Evolutionary conservation across 2,329 filamentous ascomycete genomes (phyloP), one percentile per base, ranked within the genome.

Genomic region (Paraphaeosphaeria sporulosa): DNA sequence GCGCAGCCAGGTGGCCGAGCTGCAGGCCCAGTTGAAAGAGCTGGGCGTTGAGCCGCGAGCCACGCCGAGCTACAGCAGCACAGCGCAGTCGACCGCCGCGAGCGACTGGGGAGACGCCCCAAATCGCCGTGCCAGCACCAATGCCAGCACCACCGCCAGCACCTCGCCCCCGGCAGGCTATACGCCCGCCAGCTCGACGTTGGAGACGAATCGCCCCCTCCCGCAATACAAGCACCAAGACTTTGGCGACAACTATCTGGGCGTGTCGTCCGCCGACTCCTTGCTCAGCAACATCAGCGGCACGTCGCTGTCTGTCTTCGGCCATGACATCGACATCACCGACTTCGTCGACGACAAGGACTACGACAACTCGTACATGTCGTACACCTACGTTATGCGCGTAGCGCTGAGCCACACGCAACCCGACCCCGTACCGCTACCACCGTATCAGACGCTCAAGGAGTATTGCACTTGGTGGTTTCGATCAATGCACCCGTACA

Each of bases 391-490:
- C 3, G 89, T 93, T 65, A 74, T 93, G 38, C 87, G 88, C 60
- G 88, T 90, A 4, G 80, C 83, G 27, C 84, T 89, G 70, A 86
- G 87, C 65, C 64, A 70, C 12, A 78, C 87, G 59, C 85, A 80
- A 5, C 77, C 87, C 12, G 80, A 83, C 13, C 80, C 82, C 36
- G 83, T 87, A 12, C 83, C 85, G 1, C 78, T 94, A 34, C 92
- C 92, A 0, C 64, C 64, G 21, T 87, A 86, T 56, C 80, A 85
- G 7, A 85, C 91, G 53, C 89, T 89, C 36, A 85, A 90, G 55
- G 87, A 84, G 36, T 93, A 90, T 70, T 86, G 88, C 7, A 84
- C 89, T 52, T 93, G 89, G 87, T 96, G 91, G 72, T 92, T 95
- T 61, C 81, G 88, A 48, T 88, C 89, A 51, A 80, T 94, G 34